These are phyloP conservation scores for Neofusicoccum ribis DNA, from an alignment of 2,329 filamentous ascomycete genomes.

Conservation along the genomic window DNA sequence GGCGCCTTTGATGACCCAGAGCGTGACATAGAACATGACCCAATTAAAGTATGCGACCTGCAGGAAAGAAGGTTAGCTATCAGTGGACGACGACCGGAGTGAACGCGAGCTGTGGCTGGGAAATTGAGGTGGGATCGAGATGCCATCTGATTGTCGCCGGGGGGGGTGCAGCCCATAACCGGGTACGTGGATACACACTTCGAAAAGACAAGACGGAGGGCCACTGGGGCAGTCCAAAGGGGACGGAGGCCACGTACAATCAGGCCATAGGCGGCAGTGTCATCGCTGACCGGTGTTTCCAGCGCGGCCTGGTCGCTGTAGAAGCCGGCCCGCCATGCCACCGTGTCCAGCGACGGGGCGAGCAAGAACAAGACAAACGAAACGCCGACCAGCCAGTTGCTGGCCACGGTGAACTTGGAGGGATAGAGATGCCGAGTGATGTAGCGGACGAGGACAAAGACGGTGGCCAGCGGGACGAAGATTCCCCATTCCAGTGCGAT, in stretches of 20 bases:
- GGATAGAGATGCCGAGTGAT: neutral
- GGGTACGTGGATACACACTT: no score
- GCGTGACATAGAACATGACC: neutral
- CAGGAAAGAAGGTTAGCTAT: neutral
- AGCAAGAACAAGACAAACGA: neutral
- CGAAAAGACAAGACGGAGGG: no score
- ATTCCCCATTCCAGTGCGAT: conserved; percentile 6
- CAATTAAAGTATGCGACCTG: neutral
- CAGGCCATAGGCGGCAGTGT: neutral
- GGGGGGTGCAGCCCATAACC: neutral
- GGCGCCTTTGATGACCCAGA: neutral
- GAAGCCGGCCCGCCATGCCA: neutral
- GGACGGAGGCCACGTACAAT: neutral
- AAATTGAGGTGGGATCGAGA: neutral
- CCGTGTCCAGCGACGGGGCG: neutral
- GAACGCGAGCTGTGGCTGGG: neutral
- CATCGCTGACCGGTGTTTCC: neutral
- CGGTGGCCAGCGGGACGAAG: neutral
- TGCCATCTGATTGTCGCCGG: neutral
- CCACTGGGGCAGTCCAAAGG: neutral
- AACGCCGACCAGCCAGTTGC: neutral
- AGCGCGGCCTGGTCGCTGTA: neutral
- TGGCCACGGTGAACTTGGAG: neutral
- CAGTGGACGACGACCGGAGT: neutral
- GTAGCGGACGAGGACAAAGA: neutral